Evolutionary conservation across 176 grass and related monocot species (phyloP), one percentile per base, ranked within the genome.

Genomic region (Oryza coarctata): DNA sequence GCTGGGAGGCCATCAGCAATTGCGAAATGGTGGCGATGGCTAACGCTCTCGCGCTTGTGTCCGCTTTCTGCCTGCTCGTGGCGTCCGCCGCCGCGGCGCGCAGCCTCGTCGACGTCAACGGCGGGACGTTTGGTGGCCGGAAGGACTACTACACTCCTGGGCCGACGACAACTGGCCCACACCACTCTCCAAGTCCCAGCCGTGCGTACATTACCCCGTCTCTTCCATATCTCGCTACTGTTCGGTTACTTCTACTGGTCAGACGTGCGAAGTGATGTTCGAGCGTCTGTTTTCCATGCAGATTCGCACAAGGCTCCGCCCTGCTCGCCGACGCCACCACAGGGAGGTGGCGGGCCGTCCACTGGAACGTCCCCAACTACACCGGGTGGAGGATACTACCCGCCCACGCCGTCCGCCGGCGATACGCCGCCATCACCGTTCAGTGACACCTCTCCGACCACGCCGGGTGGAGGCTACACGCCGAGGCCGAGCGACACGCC

Each of bases 91-190:
- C 78, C 0, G 73, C 73, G 9, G 72, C 73, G 5, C 88, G 78
- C 28, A 18, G 28, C 12, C 65, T 86, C 7, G 27, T 20, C 49
- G 75, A 36, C 61, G 87, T 14, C 74, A 41, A 28, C 4, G 64
- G n/a, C 25, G 70, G 44, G 70, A 32, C 23, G 6, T 82, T 86
- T 65, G 34, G 73, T 64, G 40, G 11, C 73, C 83, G 73, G 66
- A 89, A 89, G 73, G 18, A 89, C 78, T 52, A 83, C 60, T 65
- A 74, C 40, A n/a, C 81, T 36, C 81, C 70, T 14, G 60, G 29
- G 12, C 60, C 44, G 5, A 63, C 65, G 14, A 64, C n/a, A n/a
- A n/a, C 58, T 41, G 78, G 73, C 60, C 67, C 83, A 1, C 26
- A 44, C 27, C 78, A 72, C 47, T 70, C 80, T 10, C 69, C 58